Evolutionary conservation across 805 yeast species (phyloP).

Genomic region (Monosporozyma siamensis): DNA sequence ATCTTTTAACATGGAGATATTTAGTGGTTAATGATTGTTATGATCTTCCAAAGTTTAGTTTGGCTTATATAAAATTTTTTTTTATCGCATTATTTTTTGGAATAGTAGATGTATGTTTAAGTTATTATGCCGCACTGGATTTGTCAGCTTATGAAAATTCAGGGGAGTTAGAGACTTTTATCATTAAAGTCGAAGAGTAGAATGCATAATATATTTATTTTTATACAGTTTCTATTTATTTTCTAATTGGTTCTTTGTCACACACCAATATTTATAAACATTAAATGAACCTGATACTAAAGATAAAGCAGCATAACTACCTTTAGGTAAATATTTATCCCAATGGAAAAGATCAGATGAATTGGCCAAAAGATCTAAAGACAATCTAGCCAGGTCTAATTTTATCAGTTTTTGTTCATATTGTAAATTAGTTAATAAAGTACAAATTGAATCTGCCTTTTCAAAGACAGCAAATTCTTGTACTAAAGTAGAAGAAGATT

Average conservation of each 20-base stretch:
- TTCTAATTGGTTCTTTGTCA: constrained; percentile 7
- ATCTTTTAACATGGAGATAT: too few species aligned
- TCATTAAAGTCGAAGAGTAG: not conserved
- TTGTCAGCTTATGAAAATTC: too few species aligned
- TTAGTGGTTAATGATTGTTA: too few species aligned
- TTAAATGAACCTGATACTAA: constrained; percentile 24
- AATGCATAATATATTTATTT: not conserved
- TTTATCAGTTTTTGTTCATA: constrained; percentile 12
- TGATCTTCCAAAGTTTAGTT: too few species aligned
- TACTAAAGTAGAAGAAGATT: not conserved
- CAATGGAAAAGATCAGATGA: constrained; percentile 31
- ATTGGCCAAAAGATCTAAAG: constrained; percentile 41
- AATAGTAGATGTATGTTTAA: too few species aligned
- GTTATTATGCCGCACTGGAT: too few species aligned
- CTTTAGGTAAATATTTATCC: constrained; percentile 29
- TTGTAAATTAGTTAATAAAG: constrained; percentile 25
- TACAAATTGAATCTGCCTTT: not conserved
- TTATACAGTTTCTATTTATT: not conserved
- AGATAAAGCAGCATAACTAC: constrained; percentile 24
- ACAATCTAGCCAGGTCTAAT: constrained; percentile 33
- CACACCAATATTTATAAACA: constrained; percentile 22
- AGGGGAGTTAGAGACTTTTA: too few species aligned
- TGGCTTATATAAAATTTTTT: too few species aligned
- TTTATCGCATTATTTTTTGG: too few species aligned
- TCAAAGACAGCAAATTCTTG: not conserved